Percentiles rank a stretch among this genome's conserved stretches.
These are phyloP conservation scores for Phytophthora pinifolia DNA, from an alignment of 352 stramenopile species.

Conservation along the genomic window DNA sequence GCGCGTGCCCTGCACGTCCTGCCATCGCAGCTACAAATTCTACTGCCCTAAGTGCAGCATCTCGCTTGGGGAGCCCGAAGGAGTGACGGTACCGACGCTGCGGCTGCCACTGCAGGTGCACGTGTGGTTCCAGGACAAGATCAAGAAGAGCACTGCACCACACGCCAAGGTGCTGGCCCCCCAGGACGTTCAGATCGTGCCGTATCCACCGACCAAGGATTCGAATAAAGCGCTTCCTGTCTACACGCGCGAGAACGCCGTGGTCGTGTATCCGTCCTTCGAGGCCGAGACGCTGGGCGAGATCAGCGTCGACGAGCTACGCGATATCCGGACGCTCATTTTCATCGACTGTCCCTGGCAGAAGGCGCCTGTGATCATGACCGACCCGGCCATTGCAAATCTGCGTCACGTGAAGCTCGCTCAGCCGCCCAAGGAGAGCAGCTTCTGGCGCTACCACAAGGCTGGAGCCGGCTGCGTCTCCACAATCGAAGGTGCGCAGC, in stretches of 20 bases:
- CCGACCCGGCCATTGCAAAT: slow-evolving; percentile 48
- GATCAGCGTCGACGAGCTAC: slow-evolving; percentile 57
- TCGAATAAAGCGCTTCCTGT: slow-evolving; percentile 16
- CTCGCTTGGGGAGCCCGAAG: slow-evolving; percentile 53
- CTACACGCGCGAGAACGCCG: slow-evolving; percentile 62
- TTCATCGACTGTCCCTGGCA: slow-evolving; percentile 90
- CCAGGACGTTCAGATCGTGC: slow-evolving; percentile 71
- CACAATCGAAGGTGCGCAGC: slow-evolving; percentile 81
- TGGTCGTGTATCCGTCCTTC: slow-evolving; percentile 85
- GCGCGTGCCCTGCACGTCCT: slow-evolving; percentile 58
- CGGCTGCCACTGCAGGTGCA: slow-evolving; percentile 74
- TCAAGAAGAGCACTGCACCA: slow-evolving; percentile 89
- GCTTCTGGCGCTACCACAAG: slow-evolving; percentile 89
- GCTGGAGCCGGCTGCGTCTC: slow-evolving; percentile 84
- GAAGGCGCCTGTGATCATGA: slow-evolving; percentile 77
- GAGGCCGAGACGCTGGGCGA: slow-evolving; percentile 64
- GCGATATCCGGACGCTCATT: slow-evolving; percentile 62
- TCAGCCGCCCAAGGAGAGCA: slow-evolving; percentile 74
- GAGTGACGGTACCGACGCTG: slow-evolving; percentile 51
- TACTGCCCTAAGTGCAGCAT: slow-evolving; percentile 81
- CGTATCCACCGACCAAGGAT: slow-evolving; percentile 38
- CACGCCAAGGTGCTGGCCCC: slow-evolving; percentile 81
- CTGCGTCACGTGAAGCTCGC: slow-evolving; percentile 82
- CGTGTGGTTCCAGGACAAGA: slow-evolving; percentile 89
- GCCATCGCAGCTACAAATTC: slow-evolving; percentile 86